Conservation (phyloP, 2,329 filamentous ascomycete species). For the Lecanicillium sp. region DNA sequence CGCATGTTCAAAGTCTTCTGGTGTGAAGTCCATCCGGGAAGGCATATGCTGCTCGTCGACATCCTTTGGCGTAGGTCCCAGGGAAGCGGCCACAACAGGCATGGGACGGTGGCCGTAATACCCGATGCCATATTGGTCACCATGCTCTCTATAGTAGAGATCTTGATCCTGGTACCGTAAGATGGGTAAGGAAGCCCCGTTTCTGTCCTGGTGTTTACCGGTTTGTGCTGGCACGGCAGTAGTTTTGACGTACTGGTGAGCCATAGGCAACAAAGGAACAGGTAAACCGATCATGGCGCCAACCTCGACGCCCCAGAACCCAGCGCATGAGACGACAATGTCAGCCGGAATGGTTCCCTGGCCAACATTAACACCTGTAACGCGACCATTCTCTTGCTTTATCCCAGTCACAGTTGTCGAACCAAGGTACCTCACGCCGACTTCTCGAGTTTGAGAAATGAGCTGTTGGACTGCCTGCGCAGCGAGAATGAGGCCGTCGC, state of each 20-base stretch:
- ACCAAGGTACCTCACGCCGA: conserved; percentile 53
- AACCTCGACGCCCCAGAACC: conserved; percentile 61
- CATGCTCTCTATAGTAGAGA: conserved; percentile 60
- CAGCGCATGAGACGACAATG: conserved; percentile 56
- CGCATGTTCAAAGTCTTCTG: conserved; percentile 53
- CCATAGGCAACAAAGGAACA: conserved; percentile 54
- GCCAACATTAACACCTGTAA: conserved; percentile 51
- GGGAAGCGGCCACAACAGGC: conserved; percentile 48
- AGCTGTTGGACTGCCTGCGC: conserved; percentile 56
- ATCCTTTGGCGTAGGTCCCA: conserved; percentile 46
- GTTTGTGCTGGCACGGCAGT: conserved; percentile 41
- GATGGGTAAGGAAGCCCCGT: conserved; percentile 51
- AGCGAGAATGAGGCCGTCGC: conserved; percentile 54
- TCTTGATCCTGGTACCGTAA: conserved; percentile 58
- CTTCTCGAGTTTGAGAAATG: conserved; percentile 49
- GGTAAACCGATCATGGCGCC: conserved; percentile 54
- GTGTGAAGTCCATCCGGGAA: conserved; percentile 54
- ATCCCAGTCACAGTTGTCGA: conserved; percentile 54
- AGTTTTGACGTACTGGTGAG: conserved; percentile 60
- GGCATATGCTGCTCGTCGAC: conserved; percentile 58
- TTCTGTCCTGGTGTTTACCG: conserved; percentile 30
- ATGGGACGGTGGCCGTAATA: conserved; percentile 59
- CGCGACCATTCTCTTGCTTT: conserved; percentile 38
- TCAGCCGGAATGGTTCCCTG: conserved; percentile 48
- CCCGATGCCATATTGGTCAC: conserved; percentile 56